A percentile compares a stretch with the other conserved stretches of the same genome.
phyloP scores from a whole-genome alignment of 441 rosid species.

The Populus hybrid region DNA sequence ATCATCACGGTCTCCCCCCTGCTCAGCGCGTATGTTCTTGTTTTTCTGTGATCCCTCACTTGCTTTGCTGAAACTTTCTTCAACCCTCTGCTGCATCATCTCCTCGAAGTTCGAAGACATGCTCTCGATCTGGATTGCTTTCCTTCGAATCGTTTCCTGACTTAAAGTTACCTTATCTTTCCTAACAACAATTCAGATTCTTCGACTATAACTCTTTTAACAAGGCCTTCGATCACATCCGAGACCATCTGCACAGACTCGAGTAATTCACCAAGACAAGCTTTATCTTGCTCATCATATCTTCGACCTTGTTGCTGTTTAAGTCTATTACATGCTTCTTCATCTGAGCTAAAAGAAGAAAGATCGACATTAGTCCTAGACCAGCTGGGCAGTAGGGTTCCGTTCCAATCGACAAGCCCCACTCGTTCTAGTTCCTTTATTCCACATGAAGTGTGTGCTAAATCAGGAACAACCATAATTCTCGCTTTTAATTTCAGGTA shows the following conservation, averaged over 20 bases:
- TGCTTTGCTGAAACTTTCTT: conserved; percentile 23
- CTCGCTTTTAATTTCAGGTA: conserved; percentile 76
- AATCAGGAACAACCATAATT: conserved; percentile 53
- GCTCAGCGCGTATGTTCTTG: too few relatives aligned
- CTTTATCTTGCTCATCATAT: conserved; percentile 49
- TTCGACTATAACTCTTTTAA: conserved; percentile 66
- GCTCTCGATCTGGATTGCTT: conserved; percentile 60
- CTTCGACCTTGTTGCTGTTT: conserved; percentile 31
- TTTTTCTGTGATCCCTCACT: too few relatives aligned
- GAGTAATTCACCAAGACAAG: conserved; percentile 54
- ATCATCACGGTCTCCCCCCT: not conserved
- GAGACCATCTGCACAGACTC: conserved; percentile 61
- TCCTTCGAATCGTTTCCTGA: conserved; percentile 64
- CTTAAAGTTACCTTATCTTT: conserved; percentile 64
- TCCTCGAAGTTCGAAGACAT: conserved; percentile 72
- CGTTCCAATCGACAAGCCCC: conserved; percentile 55
- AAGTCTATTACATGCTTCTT: conserved; percentile 43
- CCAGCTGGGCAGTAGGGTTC: conserved; percentile 44
- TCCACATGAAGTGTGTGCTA: conserved; percentile 55
- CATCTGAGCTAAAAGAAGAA: conserved; percentile 46
- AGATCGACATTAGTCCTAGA: conserved; percentile 45
- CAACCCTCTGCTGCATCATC: conserved; percentile 74
- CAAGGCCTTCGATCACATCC: conserved; percentile 68
- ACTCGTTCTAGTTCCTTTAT: conserved; percentile 50
- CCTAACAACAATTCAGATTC: conserved; percentile 67